Conservation (phyloP, 1,284 basidiomycete genomes). For the Sanguinoderma infundibulare region DNA sequence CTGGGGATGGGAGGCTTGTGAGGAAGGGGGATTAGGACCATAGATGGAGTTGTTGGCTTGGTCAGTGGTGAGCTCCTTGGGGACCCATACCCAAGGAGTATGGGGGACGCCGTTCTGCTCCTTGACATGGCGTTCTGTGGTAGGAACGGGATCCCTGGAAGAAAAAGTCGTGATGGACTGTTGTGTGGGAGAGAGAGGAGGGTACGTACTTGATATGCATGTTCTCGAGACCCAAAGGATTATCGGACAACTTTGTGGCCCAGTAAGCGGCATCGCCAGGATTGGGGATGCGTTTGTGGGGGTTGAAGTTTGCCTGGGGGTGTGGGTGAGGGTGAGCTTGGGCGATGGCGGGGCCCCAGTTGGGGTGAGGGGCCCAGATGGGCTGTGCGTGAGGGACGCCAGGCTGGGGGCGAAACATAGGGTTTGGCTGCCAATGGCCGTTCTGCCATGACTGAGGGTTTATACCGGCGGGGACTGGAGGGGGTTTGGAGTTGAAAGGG, state of each 20-base stretch:
- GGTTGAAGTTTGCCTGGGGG: slow-evolving; percentile 46
- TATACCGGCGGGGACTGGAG: slow-evolving; percentile 34
- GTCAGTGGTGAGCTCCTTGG: slow-evolving; percentile 33
- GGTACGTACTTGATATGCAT: slow-evolving; percentile 67
- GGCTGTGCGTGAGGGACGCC: slow-evolving; percentile 20
- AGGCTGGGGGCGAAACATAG: slow-evolving; percentile 27
- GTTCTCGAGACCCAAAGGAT: slow-evolving; percentile 65
- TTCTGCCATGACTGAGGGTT: slow-evolving; percentile 32
- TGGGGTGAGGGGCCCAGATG: slow-evolving; percentile 36
- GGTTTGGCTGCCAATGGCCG: slow-evolving; percentile 36
- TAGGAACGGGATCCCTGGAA: slow-evolving; percentile 28
- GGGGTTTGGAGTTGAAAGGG: slow-evolving; percentile 32
- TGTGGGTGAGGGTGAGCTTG: slow-evolving; percentile 22
- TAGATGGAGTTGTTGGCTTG: slow-evolving; percentile 22
- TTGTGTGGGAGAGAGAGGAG: not conserved
- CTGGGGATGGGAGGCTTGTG: slow-evolving; percentile 15
- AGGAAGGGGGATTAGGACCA: not conserved
- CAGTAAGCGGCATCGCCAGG: slow-evolving; percentile 66
- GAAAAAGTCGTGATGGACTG: not conserved
- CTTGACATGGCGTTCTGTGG: slow-evolving; percentile 22
- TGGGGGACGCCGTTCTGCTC: slow-evolving; percentile 33
- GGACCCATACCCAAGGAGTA: slow-evolving; percentile 44
- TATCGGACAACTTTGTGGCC: slow-evolving; percentile 55
- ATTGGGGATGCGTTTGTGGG: slow-evolving; percentile 62
- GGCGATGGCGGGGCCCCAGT: slow-evolving; percentile 29